Percentiles rank a stretch among this genome's conserved stretches.
Conservation (phyloP, 345 rosid species). For the Cardiospermum halicacabum region DNA sequence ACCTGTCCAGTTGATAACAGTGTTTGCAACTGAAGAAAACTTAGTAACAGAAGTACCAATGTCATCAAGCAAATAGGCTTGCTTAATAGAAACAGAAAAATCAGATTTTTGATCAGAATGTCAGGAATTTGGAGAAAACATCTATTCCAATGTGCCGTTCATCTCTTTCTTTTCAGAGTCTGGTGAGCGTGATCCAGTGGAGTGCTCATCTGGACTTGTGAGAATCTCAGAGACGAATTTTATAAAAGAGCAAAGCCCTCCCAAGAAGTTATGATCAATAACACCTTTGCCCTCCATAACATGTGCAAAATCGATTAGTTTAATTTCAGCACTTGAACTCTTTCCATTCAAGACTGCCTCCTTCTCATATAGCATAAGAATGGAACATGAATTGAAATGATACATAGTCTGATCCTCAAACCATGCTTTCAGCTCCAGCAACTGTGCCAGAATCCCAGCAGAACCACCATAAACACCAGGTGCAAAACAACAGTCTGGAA, state of each 20-base stretch:
- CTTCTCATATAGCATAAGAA: conserved; percentile 65
- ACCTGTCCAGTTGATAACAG: too few species aligned
- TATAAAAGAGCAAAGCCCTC: conserved; percentile 88
- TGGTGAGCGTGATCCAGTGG: conserved; percentile 14
- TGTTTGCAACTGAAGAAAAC: neutral
- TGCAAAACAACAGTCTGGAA: conserved; percentile 60
- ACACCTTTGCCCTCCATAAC: conserved; percentile 73
- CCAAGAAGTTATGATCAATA: conserved; percentile 93
- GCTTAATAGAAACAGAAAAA: neutral
- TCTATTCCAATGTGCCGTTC: conserved; percentile 12
- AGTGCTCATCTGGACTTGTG: conserved; percentile 35
- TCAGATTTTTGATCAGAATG: neutral
- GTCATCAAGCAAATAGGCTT: neutral
- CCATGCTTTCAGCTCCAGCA: conserved; percentile 83
- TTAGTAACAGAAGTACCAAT: neutral
- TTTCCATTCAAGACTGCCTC: conserved; percentile 35
- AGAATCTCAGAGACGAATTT: conserved; percentile 68
- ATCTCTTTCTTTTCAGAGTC: conserved; percentile 21
- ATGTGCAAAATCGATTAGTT: conserved; percentile 95
- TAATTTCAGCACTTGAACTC: conserved; percentile 40
- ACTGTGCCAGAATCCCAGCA: conserved; percentile 62
- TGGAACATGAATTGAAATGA: conserved; percentile 87
- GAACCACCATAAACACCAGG: conserved; percentile 53
- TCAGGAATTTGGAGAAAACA: neutral
- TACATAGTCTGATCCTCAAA: conserved; percentile 82